Percentiles rank a stretch among this genome's conserved stretches.
Conservation (phyloP, 1,284 basidiomycete species). For the Melampsora americana region DNA sequence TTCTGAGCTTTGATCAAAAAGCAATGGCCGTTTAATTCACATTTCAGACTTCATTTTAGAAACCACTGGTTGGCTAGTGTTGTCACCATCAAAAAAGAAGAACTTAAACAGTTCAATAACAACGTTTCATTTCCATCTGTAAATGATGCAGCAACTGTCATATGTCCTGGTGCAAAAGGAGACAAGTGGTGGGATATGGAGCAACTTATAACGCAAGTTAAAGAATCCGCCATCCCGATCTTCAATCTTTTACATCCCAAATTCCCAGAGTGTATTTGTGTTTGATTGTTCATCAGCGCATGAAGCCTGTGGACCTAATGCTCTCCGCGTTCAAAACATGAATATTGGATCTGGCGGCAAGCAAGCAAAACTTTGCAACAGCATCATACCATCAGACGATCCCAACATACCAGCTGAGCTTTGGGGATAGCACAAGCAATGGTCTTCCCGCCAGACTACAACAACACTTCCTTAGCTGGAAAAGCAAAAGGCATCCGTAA, state of each 20-base stretch:
- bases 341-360: slow-evolving; percentile 9
- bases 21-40: slow-evolving; percentile 10
- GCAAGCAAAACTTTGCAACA: neutral
- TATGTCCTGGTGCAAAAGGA: slow-evolving; percentile 10
- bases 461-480: neutral
- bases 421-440: neutral
- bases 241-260: slow-evolving; percentile 7
- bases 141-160: neutral
- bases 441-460: neutral
- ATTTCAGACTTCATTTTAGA: slow-evolving; percentile 19
- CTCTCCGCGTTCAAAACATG: slow-evolving; percentile 16
- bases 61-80: neutral
- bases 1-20: slow-evolving; percentile 22
- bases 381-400: slow-evolving; percentile 4
- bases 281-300: slow-evolving; percentile 22
- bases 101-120: neutral
- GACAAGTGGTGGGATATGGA: slow-evolving; percentile 28
- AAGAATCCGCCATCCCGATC: slow-evolving; percentile 5
- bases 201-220: slow-evolving; percentile 5
- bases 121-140: no score
- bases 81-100: neutral
- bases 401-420: slow-evolving; percentile 4
- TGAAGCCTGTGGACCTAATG: neutral
- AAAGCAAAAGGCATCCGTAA: slow-evolving; percentile 9
- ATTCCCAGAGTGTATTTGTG: slow-evolving; percentile 11